These are phyloP conservation scores for Protomyces pachydermus DNA, from an alignment of 1,139 yeast genomes.

Conservation along the genomic window DNA sequence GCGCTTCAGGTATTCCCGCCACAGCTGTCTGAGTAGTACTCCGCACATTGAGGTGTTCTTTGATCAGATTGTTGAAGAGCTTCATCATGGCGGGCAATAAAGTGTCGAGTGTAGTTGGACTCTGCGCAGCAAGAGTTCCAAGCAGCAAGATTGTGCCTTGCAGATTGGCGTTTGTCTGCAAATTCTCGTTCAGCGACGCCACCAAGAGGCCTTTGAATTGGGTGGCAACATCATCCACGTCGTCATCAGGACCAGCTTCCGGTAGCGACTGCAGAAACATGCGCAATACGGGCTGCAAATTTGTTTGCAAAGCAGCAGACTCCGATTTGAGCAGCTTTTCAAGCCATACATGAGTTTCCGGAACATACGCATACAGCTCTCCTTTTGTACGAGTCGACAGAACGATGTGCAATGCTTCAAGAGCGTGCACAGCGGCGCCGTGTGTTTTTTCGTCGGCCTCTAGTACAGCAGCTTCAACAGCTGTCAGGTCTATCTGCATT, in stretches of 20 bases:
- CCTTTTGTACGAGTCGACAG: slow-evolving; percentile 67
- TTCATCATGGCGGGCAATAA: slow-evolving; percentile 73
- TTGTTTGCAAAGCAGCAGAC: slow-evolving; percentile 38
- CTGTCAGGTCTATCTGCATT: slow-evolving; percentile 72
- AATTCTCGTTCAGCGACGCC: slow-evolving; percentile 73
- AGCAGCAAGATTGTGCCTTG: slow-evolving; percentile 88
- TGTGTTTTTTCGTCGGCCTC: slow-evolving; percentile 68
- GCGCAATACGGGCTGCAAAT: slow-evolving; percentile 63
- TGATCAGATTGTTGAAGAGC: slow-evolving; percentile 80
- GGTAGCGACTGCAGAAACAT: slow-evolving; percentile 62
- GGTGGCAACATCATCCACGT: slow-evolving; percentile 47
- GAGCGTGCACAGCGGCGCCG: slow-evolving; percentile 80
- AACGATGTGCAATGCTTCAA: slow-evolving; percentile 84
- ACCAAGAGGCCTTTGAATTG: slow-evolving; percentile 62
- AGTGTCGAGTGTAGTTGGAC: slow-evolving; percentile 69
- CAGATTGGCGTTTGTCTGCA: slow-evolving; percentile 61
- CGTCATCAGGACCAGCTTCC: slow-evolving; percentile 38
- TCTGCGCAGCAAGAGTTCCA: slow-evolving; percentile 71
- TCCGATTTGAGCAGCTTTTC: slow-evolving; percentile 81
- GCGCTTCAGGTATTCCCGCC: slow-evolving; percentile 22
- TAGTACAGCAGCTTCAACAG: slow-evolving; percentile 79
- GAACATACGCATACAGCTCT: slow-evolving; percentile 70
- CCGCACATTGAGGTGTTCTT: slow-evolving; percentile 59
- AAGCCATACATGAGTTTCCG: slow-evolving; percentile 59
- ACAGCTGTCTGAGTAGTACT: slow-evolving; percentile 26